A percentile compares a stretch with the other conserved stretches of the same genome.
phyloP scores from a whole-genome alignment of 106 monocot genomes.

The Dendrobium catenatum region DNA sequence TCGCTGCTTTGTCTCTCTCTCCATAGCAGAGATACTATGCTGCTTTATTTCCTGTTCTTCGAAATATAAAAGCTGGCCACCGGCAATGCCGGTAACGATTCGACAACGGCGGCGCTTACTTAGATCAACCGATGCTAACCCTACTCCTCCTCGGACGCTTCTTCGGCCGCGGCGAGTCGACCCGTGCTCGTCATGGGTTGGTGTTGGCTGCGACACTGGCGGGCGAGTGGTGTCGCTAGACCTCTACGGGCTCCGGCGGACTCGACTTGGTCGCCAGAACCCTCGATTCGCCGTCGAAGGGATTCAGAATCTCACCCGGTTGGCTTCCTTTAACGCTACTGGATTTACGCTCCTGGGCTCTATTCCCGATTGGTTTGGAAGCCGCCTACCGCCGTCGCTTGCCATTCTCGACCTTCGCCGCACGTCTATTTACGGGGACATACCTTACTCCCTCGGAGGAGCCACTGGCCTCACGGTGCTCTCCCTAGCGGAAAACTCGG shows the following conservation, averaged over 20 bases:
- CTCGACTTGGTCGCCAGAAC: slow-evolving; percentile 49
- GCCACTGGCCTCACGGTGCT: slow-evolving; percentile 16
- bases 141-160: neutral
- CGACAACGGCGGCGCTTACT: neutral
- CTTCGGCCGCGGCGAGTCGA: slow-evolving; percentile 56
- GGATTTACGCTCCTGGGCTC: slow-evolving; percentile 64
- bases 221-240: slow-evolving; percentile 53
- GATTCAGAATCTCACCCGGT: slow-evolving; percentile 51
- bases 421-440: slow-evolving; percentile 31
- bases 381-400: slow-evolving; percentile 15
- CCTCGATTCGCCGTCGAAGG: slow-evolving; percentile 81
- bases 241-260: slow-evolving; percentile 58
- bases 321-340: slow-evolving; percentile 56
- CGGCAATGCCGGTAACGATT: neutral
- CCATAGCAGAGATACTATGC: neutral
- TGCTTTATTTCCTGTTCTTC: neutral
- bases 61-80: neutral
- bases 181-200: slow-evolving; percentile 73
- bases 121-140: neutral
- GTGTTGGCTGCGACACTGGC: slow-evolving; percentile 41
- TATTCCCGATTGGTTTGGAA: slow-evolving; percentile 68
- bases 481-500: slow-evolving; percentile 35
- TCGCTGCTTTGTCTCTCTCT: neutral
- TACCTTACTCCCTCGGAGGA: slow-evolving; percentile 44
- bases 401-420: slow-evolving; percentile 40